Base-by-base conservation (phyloP, 1,139 yeast genomes). In the Kodamaea arcana region DNA sequence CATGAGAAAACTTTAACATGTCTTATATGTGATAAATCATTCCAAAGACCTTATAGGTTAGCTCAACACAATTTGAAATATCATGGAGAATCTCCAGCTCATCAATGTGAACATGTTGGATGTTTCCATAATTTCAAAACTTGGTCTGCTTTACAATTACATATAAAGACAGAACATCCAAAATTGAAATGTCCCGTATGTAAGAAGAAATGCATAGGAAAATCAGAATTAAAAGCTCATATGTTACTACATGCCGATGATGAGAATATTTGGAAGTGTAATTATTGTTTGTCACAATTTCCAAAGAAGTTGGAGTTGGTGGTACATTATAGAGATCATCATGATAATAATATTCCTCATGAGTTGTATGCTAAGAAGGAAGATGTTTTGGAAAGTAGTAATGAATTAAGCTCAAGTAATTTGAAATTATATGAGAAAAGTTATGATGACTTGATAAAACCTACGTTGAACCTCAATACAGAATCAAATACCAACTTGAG, bases 61-160 rank as follows among this genome's bases (percentile, higher is more conserved):
- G 72, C 75, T 0, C 78, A 73, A 38, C 94, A 83, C 53, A 69
- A 73, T 37, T 65, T 72, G 20, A 80, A 74, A 47, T 74, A 68
- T 44, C 94, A 83, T 45, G 69, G 75, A 26, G 69, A 62, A 25
- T 54, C 72, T 0, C 75, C 82, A 0, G 70, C 72, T 8, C 75
- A 80, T 42, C 80, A 75, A 41, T 83, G 94, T 56, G 78, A 77
- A 34, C 69, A 62, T 42, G 68, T 78, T 1, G 79, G 78, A 1
- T 83, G 94, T 52, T 68, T 70, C 41, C 55, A 63, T 39, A 67
- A 69, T 35, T 85, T 86, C 56, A 72, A 74, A 41, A 82, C 85
- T 0, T 84, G 95, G 94, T 75, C 87, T 1, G 83, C 81, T 1
- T 62, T 87, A 27, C 92, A 82, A 48, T 56, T 72, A 8, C 97